Evolutionary conservation across 306 rosid species (phyloP).

Genomic region (Citrullus amarus): DNA sequence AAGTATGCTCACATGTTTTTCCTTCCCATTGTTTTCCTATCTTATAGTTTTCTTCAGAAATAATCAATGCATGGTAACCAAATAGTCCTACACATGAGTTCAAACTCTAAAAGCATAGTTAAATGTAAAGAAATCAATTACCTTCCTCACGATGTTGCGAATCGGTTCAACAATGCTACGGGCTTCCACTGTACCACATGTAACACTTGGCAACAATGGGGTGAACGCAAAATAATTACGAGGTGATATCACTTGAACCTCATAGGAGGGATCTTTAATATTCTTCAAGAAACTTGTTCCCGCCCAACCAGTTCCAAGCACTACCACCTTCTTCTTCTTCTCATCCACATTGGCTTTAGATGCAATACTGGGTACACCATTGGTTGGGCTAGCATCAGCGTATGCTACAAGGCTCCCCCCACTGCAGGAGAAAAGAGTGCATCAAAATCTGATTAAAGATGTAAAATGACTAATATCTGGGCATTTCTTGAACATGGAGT

Average conservation of each 20-base stretch:
- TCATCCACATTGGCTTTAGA: constrained; percentile 28
- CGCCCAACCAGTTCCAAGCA: constrained; percentile 99
- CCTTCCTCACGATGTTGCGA: constrained; percentile 75
- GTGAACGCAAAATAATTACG: constrained; percentile 92
- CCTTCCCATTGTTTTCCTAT: neutral
- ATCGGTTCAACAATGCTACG: constrained; percentile 91
- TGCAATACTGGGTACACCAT: constrained; percentile 3
- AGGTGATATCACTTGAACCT: constrained; percentile 81
- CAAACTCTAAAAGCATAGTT: neutral
- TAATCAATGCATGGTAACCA: neutral
- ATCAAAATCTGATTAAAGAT: neutral
- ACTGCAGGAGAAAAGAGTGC: constrained; percentile 29
- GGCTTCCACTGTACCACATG: constrained; percentile 87
- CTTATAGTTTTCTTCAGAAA: neutral
- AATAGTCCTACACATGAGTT: neutral
- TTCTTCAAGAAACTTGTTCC: constrained; percentile 82
- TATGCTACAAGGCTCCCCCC: constrained; percentile 72
- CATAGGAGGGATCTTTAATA: constrained; percentile 47
- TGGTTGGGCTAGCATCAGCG: constrained; percentile 33
- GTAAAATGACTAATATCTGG: neutral
- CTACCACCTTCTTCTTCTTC: constrained; percentile 68
- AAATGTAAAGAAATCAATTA: constrained; percentile 7
- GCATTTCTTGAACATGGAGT: neutral
- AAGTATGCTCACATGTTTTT: neutral
- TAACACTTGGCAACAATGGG: constrained; percentile 87